These are phyloP conservation scores for Aeminium ludgeri DNA, from an alignment of 495 filamentous ascomycete genomes.

Conservation along the genomic window DNA sequence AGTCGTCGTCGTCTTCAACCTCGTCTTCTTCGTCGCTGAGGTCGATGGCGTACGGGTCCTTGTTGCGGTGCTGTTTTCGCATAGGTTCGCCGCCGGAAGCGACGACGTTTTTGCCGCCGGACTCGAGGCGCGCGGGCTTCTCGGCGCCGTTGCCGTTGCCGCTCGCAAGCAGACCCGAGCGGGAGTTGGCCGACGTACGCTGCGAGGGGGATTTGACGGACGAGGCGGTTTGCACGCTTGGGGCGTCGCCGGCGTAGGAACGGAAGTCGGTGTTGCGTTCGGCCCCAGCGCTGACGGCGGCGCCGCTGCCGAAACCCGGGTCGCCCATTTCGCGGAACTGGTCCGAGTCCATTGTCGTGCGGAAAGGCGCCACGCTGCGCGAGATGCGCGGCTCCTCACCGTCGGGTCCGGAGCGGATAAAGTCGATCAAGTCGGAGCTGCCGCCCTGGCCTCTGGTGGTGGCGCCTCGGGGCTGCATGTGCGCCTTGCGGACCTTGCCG, in stretches of 20 bases:
- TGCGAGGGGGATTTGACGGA: neutral
- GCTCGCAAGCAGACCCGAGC: constrained; percentile 35
- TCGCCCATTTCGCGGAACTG: constrained; percentile 35
- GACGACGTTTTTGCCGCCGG: neutral
- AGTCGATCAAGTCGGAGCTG: constrained; percentile 80
- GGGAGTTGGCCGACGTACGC: constrained; percentile 35
- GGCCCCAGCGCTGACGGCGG: neutral
- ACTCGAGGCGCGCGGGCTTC: constrained; percentile 15
- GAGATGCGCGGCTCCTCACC: constrained; percentile 57
- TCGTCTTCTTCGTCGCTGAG: constrained; percentile 63
- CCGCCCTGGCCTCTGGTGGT: too few relatives aligned
- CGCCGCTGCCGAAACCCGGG: neutral
- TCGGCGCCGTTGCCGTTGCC: constrained; percentile 15
- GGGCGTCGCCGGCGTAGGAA: constrained; percentile 3
- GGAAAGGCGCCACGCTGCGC: constrained; percentile 69
- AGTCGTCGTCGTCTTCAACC: constrained; percentile 55
- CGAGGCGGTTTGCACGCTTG: neutral
- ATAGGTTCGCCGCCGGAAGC: constrained; percentile 15
- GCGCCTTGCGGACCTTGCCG: constrained; percentile 14
- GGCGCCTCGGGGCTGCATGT: constrained; percentile 58
- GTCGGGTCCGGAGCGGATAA: constrained; percentile 76
- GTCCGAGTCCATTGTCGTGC: constrained; percentile 71
- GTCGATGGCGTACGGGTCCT: constrained; percentile 86
- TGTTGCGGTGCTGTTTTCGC: constrained; percentile 59
- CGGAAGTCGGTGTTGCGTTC: neutral